phyloP scores from a whole-genome alignment of 129 eudicot genomes.

The Flaveria ramosissima region DNA sequence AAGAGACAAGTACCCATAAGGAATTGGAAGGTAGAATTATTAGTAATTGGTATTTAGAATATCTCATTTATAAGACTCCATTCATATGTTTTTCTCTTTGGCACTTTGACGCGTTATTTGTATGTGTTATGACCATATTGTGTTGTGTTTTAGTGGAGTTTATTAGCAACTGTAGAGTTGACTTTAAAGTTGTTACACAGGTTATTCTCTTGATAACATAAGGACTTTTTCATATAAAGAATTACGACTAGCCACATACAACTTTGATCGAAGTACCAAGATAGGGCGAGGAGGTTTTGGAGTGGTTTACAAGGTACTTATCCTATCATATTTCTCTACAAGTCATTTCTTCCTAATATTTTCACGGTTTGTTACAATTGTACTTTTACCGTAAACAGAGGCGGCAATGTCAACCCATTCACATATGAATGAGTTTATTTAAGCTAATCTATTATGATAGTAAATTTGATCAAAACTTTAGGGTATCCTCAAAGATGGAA shows the following conservation, averaged over 20 bases:
- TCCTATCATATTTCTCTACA: not conserved
- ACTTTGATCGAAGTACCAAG: conserved; percentile 68
- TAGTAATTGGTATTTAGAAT: not conserved
- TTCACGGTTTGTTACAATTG: not conserved
- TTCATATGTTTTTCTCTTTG: not conserved
- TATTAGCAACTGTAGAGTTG: conserved; percentile 10
- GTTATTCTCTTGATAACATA: conserved; percentile 49
- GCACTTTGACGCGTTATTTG: not conserved
- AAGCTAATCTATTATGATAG: not conserved
- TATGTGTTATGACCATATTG: not conserved
- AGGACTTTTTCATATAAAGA: conserved; percentile 69
- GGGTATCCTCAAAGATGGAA: conserved; percentile 82
- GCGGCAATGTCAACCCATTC: not conserved
- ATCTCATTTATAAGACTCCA: conserved; percentile 14
- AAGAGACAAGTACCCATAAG: conserved; percentile 33
- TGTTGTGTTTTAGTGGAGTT: not conserved
- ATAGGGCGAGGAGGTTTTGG: conserved; percentile 99
- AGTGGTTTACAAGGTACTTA: conserved; percentile 81
- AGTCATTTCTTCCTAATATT: not conserved
- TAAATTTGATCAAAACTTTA: conserved; percentile 19
- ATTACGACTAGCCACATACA: conserved; percentile 61
- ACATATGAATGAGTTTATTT: not conserved
- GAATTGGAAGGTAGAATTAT: conserved; percentile 52
- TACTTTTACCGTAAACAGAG: not conserved
- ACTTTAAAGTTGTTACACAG: conserved; percentile 41